Conservation (phyloP, 139 green algal genomes). For the Pedinophyceae sp. region DNA sequence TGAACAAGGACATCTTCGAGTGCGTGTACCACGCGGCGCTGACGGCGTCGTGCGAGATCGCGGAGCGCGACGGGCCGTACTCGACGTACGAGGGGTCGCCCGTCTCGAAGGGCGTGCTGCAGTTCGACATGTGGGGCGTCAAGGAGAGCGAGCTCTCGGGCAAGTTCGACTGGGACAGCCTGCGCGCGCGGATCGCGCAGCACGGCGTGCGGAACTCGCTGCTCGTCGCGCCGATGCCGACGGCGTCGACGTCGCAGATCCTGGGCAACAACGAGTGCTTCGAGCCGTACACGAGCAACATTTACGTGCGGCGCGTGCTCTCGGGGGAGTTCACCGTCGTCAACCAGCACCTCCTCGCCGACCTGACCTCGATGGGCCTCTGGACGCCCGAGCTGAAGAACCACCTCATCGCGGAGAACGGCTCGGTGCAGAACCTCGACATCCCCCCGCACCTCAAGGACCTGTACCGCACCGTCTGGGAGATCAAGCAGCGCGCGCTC, state of each 20-base stretch:
- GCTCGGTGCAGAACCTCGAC: constrained; percentile 49
- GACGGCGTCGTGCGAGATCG: constrained; percentile 54
- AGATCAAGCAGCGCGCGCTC: constrained; percentile 91
- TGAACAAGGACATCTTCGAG: constrained; percentile 94
- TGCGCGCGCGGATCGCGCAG: constrained; percentile 53
- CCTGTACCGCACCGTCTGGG: constrained; percentile 99
- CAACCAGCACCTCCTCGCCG: constrained; percentile 93
- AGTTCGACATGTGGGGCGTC: constrained; percentile 94
- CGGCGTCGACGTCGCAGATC: constrained; percentile 79
- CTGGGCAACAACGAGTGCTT: constrained; percentile 98
- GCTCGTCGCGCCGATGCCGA: constrained; percentile 95
- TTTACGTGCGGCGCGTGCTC: constrained; percentile 93
- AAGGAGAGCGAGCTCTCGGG: constrained; percentile 22
- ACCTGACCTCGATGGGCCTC: constrained; percentile 75
- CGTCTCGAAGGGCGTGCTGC: constrained; percentile 64
- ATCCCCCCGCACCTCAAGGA: constrained; percentile 79
- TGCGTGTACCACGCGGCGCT: constrained; percentile 87
- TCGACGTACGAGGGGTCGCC: constrained; percentile 70
- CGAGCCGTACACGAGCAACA: constrained; percentile 97
- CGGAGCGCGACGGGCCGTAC: constrained; percentile 66
- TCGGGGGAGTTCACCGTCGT: constrained; percentile 85
- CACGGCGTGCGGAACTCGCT: constrained; percentile 93
- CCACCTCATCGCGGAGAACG: constrained; percentile 73
- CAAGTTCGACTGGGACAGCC: constrained; percentile 67
- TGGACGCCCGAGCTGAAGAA: constrained; percentile 91